Conservation (phyloP, 495 filamentous ascomycete genomes). For the Oidiodendron maius region DNA sequence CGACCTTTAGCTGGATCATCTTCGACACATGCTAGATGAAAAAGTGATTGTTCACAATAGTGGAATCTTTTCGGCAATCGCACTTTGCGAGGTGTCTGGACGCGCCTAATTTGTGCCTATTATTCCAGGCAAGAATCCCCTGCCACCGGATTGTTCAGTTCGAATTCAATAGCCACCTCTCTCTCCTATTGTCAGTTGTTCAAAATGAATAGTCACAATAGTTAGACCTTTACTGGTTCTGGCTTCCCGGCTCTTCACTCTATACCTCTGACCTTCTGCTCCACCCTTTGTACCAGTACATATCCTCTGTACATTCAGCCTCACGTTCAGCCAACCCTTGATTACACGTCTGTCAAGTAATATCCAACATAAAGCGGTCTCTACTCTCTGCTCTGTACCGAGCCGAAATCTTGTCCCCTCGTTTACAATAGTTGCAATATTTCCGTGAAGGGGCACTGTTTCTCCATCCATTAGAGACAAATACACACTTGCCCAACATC, state of each 20-base stretch:
- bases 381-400: too few species aligned
- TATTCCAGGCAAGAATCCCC: not conserved
- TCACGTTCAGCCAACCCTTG: not conserved
- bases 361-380: too few species aligned
- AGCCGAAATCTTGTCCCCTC: too few species aligned
- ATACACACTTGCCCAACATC: too few species aligned
- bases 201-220: not conserved
- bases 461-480: too few species aligned
- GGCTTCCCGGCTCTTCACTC: not conserved
- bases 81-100: not conserved
- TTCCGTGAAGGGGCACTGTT: too few species aligned
- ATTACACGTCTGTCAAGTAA: too few species aligned
- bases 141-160: slow-evolving; percentile 4
- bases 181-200: not conserved
- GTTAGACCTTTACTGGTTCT: slow-evolving; percentile 20
- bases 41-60: not conserved
- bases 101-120: not conserved
- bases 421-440: too few species aligned
- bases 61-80: not conserved
- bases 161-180: not conserved
- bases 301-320: too few species aligned
- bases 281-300: not conserved
- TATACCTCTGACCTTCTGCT: not conserved
- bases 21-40: slow-evolving; percentile 38
- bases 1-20: slow-evolving; percentile 98